phyloP scores from a whole-genome alignment of 1,284 basidiomycete species.

The Kalmanozyma brasiliensis region DNA sequence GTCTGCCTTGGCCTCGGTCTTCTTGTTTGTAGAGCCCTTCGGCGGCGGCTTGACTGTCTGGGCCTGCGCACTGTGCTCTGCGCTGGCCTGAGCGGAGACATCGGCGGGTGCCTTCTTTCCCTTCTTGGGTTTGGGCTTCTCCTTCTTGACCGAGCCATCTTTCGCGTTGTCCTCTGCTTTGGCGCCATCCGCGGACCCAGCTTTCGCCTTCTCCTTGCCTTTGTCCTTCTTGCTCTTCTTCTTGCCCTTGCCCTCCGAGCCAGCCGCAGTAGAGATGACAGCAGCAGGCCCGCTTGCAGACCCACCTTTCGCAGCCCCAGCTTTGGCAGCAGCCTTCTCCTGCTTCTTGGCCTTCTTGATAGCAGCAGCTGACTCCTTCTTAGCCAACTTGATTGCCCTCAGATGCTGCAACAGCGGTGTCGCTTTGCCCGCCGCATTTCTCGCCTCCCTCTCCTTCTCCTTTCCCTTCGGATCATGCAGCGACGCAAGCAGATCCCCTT shows the following conservation, averaged over 20 bases:
- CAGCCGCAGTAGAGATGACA: not conserved
- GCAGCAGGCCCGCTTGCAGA: constrained; percentile 3
- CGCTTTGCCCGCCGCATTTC: constrained; percentile 23
- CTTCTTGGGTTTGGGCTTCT: constrained; percentile 15
- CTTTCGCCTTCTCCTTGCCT: constrained; percentile 14
- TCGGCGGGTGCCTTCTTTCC: constrained; percentile 11
- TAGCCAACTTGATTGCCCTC: constrained; percentile 40
- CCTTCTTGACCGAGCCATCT: not conserved
- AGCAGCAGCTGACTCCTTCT: constrained; percentile 28
- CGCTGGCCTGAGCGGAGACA: not conserved
- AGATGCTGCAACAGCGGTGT: constrained; percentile 61
- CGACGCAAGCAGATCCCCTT: constrained; percentile 48
- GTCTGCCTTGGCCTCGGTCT: constrained; percentile 4
- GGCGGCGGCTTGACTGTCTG: not conserved
- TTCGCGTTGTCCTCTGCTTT: constrained; percentile 3
- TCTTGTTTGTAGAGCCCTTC: constrained; percentile 6
- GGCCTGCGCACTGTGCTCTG: not conserved
- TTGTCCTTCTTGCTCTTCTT: constrained; percentile 20
- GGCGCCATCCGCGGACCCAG: constrained; percentile 1
- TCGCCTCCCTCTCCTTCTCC: constrained; percentile 23
- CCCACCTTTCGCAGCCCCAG: not conserved
- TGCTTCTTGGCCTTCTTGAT: constrained; percentile 37
- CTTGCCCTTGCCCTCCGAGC: constrained; percentile 6
- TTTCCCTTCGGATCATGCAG: constrained; percentile 20
- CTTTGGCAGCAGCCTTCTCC: constrained; percentile 15